Conservation (phyloP, 2,329 filamentous ascomycete genomes). For the Tricladium varicosporioides region DNA sequence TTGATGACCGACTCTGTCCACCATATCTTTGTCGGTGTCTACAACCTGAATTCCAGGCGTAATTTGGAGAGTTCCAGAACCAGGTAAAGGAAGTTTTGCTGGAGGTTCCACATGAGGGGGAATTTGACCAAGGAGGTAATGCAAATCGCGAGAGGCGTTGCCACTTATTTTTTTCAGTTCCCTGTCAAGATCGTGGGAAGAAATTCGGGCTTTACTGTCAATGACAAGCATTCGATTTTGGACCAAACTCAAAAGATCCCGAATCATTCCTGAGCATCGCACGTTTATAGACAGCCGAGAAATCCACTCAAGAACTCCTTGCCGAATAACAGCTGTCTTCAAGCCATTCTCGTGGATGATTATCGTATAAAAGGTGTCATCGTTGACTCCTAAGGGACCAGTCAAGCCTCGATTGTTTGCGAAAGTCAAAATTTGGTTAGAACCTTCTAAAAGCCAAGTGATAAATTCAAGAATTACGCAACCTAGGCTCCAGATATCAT, state of each 20-base stretch:
- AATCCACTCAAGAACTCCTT: background rate
- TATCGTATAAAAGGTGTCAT: background rate
- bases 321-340: background rate
- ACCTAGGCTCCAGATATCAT: slow-evolving; percentile 36
- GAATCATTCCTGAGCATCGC: background rate
- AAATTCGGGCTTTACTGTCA: background rate
- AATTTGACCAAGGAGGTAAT: background rate
- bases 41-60: too few relatives aligned
- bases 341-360: background rate
- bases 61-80: too few relatives aligned
- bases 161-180: background rate
- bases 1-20: too few relatives aligned
- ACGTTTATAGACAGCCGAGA: background rate
- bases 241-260: background rate
- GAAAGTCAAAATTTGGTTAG: background rate
- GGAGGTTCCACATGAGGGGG: too few relatives aligned
- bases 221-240: background rate
- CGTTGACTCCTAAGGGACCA: background rate
- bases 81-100: too few relatives aligned
- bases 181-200: background rate
- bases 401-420: background rate
- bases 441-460: slow-evolving; percentile 32
- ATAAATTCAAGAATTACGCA: slow-evolving; percentile 35
- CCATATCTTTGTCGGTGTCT: too few relatives aligned
- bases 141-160: background rate